Conservation (phyloP, 192 early-diverging fungal species). For the Spizellomyces sp. region DNA sequence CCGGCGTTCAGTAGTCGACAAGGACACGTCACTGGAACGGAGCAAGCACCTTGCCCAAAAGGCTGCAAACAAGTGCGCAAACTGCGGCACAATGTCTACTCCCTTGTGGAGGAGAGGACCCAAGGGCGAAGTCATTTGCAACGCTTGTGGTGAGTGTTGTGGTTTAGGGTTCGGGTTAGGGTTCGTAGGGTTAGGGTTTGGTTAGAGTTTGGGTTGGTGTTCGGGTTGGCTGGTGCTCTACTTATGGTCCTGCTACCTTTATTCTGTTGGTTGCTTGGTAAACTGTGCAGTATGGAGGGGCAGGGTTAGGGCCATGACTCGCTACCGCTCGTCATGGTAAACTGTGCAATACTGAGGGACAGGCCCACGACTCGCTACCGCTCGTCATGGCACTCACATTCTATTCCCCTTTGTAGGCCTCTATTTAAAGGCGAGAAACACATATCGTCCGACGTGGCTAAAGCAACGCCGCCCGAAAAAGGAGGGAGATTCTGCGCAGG, state of each 20-base stretch:
- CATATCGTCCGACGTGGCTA: constrained; percentile 25
- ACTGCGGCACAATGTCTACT: constrained; percentile 87
- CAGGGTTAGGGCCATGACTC: neutral
- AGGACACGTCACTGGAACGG: no score
- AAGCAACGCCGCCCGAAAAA: constrained; percentile 18
- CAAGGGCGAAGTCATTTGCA: constrained; percentile 46
- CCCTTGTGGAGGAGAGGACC: constrained; percentile 93
- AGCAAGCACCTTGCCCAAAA: no score
- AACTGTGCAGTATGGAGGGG: no score
- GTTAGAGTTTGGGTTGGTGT: no score
- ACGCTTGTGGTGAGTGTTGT: constrained; percentile 40
- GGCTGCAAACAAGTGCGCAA: constrained; percentile 58
- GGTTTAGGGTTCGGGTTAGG: neutral
- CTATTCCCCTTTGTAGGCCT: constrained; percentile 7
- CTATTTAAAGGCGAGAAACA: constrained; percentile 34
- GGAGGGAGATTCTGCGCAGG: neutral
- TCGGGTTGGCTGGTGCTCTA: no score
- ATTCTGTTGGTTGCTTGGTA: no score
- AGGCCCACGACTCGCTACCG: neutral
- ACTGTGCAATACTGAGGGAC: no score
- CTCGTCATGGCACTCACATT: no score
- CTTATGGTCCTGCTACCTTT: no score
- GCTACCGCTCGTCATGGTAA: no score
- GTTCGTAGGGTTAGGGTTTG: no score
- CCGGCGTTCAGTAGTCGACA: no score